phyloP scores from a whole-genome alignment of 371 early-diverging fungal genomes.

The Blyttiomyces sp. region DNA sequence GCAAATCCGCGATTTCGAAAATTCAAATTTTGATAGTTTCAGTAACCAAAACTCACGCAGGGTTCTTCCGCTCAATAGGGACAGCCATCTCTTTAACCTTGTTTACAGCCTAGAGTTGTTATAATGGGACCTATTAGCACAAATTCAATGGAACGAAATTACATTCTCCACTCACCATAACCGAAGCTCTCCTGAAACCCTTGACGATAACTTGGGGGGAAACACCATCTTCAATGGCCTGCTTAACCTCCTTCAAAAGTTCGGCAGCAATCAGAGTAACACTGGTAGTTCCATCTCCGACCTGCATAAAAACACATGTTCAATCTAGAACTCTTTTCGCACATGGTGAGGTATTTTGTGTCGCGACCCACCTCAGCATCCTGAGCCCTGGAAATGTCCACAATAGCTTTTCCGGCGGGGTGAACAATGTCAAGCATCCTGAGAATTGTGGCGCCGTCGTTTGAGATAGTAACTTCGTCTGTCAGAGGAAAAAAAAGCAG shows the following conservation, averaged over 20 bases:
- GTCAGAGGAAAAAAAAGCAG: background rate
- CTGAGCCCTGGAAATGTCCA: constrained; percentile 97
- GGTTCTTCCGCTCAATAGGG: constrained; percentile 69
- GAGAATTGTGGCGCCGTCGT: constrained; percentile 99
- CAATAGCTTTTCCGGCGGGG: constrained; percentile 98
- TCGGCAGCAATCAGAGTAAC: constrained; percentile 98
- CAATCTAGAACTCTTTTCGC: background rate
- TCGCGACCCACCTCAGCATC: constrained; percentile 89
- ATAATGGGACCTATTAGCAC: no score
- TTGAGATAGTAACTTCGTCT: constrained; percentile 96
- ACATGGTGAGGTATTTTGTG: background rate
- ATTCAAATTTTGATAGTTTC: background rate
- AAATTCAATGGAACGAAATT: background rate
- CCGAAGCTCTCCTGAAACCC: constrained; percentile 86
- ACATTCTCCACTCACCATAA: constrained; percentile 46
- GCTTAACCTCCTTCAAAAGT: constrained; percentile 91
- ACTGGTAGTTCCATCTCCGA: constrained; percentile 99
- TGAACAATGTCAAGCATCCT: constrained; percentile 97
- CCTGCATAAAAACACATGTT: constrained; percentile 39
- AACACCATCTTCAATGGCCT: constrained; percentile 94
- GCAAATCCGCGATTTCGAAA: constrained; percentile 1
- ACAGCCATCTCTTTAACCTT: constrained; percentile 85
- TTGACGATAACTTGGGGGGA: constrained; percentile 93
- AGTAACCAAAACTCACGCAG: constrained; percentile 49
- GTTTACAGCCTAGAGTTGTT: constrained; percentile 78